Evolutionary conservation across 2,329 filamentous ascomycete genomes (phyloP), one percentile per base, ranked within the genome.

Genomic region (Colletotrichum echinochloae): DNA sequence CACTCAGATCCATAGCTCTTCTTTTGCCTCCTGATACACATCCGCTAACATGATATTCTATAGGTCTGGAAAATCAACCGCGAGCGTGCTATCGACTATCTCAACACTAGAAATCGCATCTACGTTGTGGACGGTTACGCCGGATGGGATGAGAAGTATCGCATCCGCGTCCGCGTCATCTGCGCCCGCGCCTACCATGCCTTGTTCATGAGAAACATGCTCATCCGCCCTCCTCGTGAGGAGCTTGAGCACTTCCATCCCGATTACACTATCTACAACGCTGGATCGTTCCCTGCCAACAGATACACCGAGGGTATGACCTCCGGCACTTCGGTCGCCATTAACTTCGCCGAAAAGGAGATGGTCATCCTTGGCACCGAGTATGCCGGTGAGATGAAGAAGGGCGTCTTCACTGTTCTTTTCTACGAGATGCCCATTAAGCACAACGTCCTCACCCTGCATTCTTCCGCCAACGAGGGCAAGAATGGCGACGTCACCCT

Each of bases 401-500:
- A 97, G 88, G 95, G 96, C 77, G 90, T 99, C 83, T 99, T 99
- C 89, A 99, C 96, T 57, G 94, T 99, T 60, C 91, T 99, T 81
- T 99, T 97, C 90, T 99, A 98, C 88, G 96, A 99, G 88, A 99
- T 98, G 95, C 96, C 96, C 72, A 94, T 99, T 81, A 98, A 98
- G 91, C 96, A 99, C 90, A 97, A 98, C 83, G 95, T 99, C 77
- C 87, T 99, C 76, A 99, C 96, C 49, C 91, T 99, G 66, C 96
- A 99, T 89, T 99, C 96, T 20, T 99, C 96, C 11, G 96, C 96
- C 80, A 99, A 99, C 85, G 93, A 99, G 89, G 96, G 96, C 78
- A 89, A 93, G 87, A 85, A 93, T 74, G 96, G 96, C 75, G 96
- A 99, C 79, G 96, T 99, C 69, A 98, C 96, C 18, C 94, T 99